A percentile compares a stretch with the other conserved stretches of the same genome.
phyloP scores from a whole-genome alignment of 345 rosid genomes.

The Rhizophora apiculata region DNA sequence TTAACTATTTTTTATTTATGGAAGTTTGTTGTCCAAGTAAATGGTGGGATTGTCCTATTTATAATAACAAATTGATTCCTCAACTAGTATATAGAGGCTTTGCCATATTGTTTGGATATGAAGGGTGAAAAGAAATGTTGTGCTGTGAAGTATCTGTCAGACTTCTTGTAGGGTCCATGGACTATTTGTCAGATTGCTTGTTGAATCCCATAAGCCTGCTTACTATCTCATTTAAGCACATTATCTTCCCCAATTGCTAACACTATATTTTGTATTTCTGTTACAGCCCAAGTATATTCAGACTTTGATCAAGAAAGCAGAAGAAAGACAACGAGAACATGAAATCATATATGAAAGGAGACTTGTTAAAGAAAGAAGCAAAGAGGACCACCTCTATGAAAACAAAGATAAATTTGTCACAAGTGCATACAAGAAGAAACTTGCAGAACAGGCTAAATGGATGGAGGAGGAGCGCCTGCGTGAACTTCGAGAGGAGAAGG shows the following conservation, averaged over 20 bases:
- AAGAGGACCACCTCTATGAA: constrained; percentile 79
- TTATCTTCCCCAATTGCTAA: background rate
- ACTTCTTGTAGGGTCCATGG: background rate
- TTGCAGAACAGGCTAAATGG: constrained; percentile 83
- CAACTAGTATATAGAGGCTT: too few relatives aligned
- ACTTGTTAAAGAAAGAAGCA: constrained; percentile 79
- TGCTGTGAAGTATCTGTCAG: background rate
- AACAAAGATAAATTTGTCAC: constrained; percentile 85
- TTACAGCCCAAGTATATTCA: constrained; percentile 77
- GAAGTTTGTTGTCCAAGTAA: too few relatives aligned
- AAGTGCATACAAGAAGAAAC: constrained; percentile 74
- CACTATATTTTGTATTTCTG: background rate
- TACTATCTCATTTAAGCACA: too few relatives aligned
- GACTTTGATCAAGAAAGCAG: constrained; percentile 61
- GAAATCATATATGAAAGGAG: constrained; percentile 74
- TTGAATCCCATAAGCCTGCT: background rate
- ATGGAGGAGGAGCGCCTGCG: constrained; percentile 66
- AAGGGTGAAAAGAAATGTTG: too few relatives aligned
- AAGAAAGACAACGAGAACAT: constrained; percentile 62
- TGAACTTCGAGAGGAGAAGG: constrained; percentile 74
- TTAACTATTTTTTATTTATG: too few relatives aligned
- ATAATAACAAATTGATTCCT: too few relatives aligned
- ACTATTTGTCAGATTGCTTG: background rate
- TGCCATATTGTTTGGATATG: too few relatives aligned
- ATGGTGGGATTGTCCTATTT: too few relatives aligned